phyloP scores from a whole-genome alignment of 2,329 filamentous ascomycete genomes.

The Cytospora piceae region DNA sequence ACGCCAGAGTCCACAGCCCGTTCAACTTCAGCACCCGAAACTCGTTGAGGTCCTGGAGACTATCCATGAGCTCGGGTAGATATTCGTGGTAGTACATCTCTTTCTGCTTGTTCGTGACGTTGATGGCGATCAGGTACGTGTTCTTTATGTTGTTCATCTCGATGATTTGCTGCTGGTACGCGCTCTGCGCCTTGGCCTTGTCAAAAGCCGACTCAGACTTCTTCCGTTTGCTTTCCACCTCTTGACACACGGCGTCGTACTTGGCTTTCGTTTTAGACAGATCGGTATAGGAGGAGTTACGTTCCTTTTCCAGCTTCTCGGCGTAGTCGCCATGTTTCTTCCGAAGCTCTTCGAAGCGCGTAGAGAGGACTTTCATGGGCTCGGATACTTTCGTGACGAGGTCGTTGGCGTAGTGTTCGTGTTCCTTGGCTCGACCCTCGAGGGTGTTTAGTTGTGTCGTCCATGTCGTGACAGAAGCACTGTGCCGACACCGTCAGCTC shows the following conservation, averaged over 20 bases:
- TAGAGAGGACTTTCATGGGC: constrained; percentile 74
- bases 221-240: constrained; percentile 91
- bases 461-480: constrained; percentile 96
- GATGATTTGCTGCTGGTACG: constrained; percentile 87
- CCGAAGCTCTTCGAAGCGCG: constrained; percentile 85
- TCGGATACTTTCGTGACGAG: constrained; percentile 82
- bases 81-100: constrained; percentile 98
- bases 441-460: constrained; percentile 89
- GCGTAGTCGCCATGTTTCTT: constrained; percentile 91
- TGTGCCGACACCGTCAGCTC: constrained; percentile 39
- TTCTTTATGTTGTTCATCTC: constrained; percentile 99
- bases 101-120: constrained; percentile 96
- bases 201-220: constrained; percentile 95
- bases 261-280: constrained; percentile 89
- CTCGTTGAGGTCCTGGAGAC: constrained; percentile 90
- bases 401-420: constrained; percentile 81
- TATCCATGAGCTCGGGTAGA: constrained; percentile 89
- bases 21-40: constrained; percentile 86
- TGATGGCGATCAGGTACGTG: constrained; percentile 94
- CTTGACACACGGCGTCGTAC: constrained; percentile 91
- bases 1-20: constrained; percentile 79
- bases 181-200: constrained; percentile 86
- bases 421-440: constrained; percentile 84
- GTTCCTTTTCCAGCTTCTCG: constrained; percentile 84
- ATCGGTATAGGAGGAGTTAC: constrained; percentile 81